Evolutionary conservation across 2,329 filamentous ascomycete species (phyloP).

Genomic region (Cercospora zeina): DNA sequence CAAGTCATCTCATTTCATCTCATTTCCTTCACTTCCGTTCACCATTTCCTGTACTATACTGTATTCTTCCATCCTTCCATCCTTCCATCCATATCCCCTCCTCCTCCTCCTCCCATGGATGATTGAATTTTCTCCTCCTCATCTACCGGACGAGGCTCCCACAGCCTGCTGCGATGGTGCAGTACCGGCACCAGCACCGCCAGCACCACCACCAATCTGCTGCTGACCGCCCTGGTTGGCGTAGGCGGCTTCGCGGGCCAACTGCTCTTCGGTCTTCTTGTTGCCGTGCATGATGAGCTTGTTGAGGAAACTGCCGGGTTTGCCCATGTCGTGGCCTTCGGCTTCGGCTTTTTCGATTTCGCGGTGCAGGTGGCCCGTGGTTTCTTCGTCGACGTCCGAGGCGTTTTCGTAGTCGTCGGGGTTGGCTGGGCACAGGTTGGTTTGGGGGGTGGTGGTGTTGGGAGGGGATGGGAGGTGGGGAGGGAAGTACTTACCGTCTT

Average conservation of each 20-base stretch:
- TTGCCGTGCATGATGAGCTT: conserved; percentile 43
- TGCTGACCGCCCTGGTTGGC: conserved; percentile 14
- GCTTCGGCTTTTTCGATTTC: conserved; percentile 41
- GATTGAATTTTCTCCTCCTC: no score
- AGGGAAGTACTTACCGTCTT: conserved; percentile 36
- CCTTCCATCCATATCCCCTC: not conserved
- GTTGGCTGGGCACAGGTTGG: conserved; percentile 34
- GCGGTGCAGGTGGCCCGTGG: conserved; percentile 40
- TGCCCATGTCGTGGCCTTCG: conserved; percentile 38
- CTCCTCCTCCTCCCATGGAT: no score
- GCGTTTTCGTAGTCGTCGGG: conserved; percentile 37
- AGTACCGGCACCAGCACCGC: no score
- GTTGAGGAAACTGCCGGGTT: conserved; percentile 42
- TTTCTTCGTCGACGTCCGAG: conserved; percentile 43
- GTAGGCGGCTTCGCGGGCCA: conserved; percentile 30
- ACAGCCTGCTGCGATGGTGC: not conserved
- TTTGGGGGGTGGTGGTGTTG: not conserved
- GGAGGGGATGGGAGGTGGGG: no score
- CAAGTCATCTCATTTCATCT: conserved; percentile 6
- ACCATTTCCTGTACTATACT: not conserved
- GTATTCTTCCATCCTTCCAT: not conserved
- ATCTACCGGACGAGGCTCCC: conserved; percentile 10
- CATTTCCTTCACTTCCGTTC: no score
- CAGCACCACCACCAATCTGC: conserved; percentile 13
- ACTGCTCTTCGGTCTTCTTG: conserved; percentile 44